Evolutionary conservation across 139 green algal species (phyloP), one percentile per base, ranked within the genome.

Genomic region (Eudorina sp.): DNA sequence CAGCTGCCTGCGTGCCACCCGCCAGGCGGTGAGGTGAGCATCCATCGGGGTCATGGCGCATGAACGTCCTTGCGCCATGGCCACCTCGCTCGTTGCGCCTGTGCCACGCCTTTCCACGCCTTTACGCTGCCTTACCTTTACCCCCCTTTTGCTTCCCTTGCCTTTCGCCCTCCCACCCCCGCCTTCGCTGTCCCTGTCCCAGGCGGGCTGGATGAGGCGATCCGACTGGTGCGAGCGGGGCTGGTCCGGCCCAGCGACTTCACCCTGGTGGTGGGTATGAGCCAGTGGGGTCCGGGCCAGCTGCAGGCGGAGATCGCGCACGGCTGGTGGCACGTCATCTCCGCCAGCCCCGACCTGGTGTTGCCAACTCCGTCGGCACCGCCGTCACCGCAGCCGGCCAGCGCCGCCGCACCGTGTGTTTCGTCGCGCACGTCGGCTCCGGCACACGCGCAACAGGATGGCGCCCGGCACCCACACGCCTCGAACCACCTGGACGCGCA

Each of bases 121-220:
- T n/a, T n/a, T n/a, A n/a, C n/a, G n/a, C n/a, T n/a, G n/a, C n/a
- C n/a, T n/a, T n/a, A n/a, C n/a, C n/a, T n/a, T n/a, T n/a, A n/a
- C n/a, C n/a, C n/a, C n/a, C n/a, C n/a, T n/a, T n/a, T n/a, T n/a
- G 4, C 53, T 74, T 23, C 16, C 40, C 40, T 45, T 34, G 34
- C 55, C 27, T 74, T 51, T 38, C 68, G 13, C 38, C 68, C 29
- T 41, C 64, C 27, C 64, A 41, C 64, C n/a, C 40, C 31, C 3
- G 46, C 31, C 31, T 27, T 11, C 55, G 90, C 38, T n/a, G n/a
- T n/a, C 25, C 83, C 91, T 6, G 88, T 81, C 62, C 75, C 79
- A 69, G 92, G 92, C 25, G 92, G 92, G 27, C 88, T 94, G 58
- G 83, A 88, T 5, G 84, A 83, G 36, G 92, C 92, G 29, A 89